Percentiles rank a stretch among this genome's conserved stretches.
These are phyloP conservation scores for Phytopythium ostracodes DNA, from an alignment of 352 stramenopile species.

Conservation along the genomic window DNA sequence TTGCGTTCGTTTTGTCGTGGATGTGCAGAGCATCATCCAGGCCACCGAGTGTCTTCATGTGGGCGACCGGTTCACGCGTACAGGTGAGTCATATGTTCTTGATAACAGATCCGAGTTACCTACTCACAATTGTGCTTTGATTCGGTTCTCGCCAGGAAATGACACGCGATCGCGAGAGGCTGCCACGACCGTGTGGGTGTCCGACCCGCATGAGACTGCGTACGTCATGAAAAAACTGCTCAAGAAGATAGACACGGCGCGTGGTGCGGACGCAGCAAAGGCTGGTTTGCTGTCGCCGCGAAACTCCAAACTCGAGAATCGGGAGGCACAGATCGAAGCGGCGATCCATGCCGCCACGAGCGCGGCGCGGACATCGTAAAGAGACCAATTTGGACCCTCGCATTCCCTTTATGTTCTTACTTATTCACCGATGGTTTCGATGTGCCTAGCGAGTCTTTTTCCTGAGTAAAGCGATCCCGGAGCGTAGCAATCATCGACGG, in stretches of 20 bases:
- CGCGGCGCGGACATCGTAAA: constrained; percentile 7
- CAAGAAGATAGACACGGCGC: constrained; percentile 43
- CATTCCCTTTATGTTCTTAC: background rate
- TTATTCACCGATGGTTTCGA: background rate
- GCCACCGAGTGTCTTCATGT: constrained; percentile 93
- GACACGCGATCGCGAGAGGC: constrained; percentile 91
- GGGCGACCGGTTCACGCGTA: constrained; percentile 90
- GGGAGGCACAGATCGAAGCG: constrained; percentile 51
- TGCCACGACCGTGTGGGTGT: constrained; percentile 95
- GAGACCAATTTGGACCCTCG: background rate
- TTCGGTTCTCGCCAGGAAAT: constrained; percentile 84
- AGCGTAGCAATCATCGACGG: background rate
- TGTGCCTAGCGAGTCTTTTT: background rate
- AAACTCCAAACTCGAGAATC: constrained; percentile 26
- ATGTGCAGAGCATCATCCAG: constrained; percentile 46
- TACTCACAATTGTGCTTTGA: too few relatives aligned
- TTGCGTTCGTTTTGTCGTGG: too few relatives aligned
- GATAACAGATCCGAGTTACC: too few relatives aligned
- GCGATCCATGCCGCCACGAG: constrained; percentile 63
- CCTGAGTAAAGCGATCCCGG: background rate
- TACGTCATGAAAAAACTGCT: constrained; percentile 94
- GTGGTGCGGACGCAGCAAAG: constrained; percentile 26
- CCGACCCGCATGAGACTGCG: constrained; percentile 91
- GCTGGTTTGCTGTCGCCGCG: constrained; percentile 8
- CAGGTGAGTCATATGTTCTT: constrained; percentile 7